phyloP scores from a whole-genome alignment of 495 filamentous ascomycete species.

The Hyaloscypha bicolor region DNA sequence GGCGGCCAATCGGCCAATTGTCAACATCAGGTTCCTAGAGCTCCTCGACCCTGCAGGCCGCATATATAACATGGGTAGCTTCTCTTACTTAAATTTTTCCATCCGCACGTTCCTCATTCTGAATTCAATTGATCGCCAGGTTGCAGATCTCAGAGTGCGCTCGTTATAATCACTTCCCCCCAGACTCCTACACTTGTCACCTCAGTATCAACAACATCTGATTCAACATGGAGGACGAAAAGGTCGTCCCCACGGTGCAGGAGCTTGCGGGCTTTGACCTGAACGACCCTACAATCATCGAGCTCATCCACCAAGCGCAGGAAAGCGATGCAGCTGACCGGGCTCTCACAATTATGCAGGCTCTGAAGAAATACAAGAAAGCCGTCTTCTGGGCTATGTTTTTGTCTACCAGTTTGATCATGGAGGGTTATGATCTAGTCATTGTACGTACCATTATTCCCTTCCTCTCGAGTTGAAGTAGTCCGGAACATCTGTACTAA shows the following conservation, averaged over 20 bases:
- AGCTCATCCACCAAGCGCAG: conserved; percentile 30
- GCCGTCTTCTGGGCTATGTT: conserved; percentile 30
- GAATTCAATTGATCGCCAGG: neutral
- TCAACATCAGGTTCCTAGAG: neutral
- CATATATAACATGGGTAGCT: neutral
- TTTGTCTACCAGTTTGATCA: conserved; percentile 42
- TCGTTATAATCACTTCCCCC: neutral
- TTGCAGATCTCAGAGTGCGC: neutral
- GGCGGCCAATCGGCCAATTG: neutral
- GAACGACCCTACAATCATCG: conserved; percentile 28
- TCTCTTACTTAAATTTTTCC: neutral
- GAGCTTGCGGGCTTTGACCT: conserved; percentile 32
- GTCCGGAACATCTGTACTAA: neutral
- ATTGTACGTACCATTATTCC: conserved; percentile 22
- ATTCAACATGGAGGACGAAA: conserved; percentile 11
- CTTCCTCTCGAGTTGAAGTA: conserved; percentile 14
- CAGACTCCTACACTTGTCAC: neutral
- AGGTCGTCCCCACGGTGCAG: conserved; percentile 31
- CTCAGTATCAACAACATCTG: conserved; percentile 1
- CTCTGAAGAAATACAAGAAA: conserved; percentile 50
- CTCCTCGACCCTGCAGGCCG: neutral
- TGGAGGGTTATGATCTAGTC: conserved; percentile 47
- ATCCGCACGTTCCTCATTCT: neutral
- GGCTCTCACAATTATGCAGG: conserved; percentile 48
- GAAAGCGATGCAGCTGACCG: conserved; percentile 29